Percentiles rank a stretch among this genome's conserved stretches.
Evolutionary conservation across 2,329 filamentous ascomycete genomes (phyloP).

Genomic region (Chaetomium strumarium): DNA sequence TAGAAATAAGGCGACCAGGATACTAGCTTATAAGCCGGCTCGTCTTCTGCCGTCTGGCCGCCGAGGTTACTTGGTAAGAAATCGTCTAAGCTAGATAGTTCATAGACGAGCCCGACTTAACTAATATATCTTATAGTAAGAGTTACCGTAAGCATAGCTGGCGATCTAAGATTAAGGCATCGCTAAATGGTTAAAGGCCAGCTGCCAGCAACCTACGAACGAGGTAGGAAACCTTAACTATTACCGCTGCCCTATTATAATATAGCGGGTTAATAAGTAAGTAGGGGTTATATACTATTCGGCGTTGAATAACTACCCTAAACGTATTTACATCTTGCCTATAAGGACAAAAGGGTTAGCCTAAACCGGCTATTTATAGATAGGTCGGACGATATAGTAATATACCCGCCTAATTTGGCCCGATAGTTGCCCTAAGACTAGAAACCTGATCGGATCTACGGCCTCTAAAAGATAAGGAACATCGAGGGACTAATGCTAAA

Average conservation of each 20-base stretch:
- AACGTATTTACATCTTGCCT: too few species aligned
- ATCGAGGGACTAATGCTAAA: not conserved
- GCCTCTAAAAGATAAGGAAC: not conserved
- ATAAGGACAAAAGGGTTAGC: not conserved
- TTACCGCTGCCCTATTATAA: not conserved
- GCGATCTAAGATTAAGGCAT: not conserved
- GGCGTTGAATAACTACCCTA: not conserved
- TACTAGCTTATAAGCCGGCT: not conserved
- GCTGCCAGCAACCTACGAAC: not conserved
- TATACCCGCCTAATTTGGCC: not conserved
- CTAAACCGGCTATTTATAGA: not conserved
- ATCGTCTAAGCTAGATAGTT: too few species aligned
- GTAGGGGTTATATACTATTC: not conserved
- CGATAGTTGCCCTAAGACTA: not conserved
- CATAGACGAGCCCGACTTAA: not conserved
- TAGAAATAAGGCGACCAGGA: not conserved
- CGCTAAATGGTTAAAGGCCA: not conserved
- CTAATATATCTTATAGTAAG: not conserved
- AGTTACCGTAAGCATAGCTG: not conserved
- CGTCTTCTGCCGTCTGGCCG: not conserved
- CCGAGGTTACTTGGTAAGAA: not conserved
- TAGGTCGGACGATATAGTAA: not conserved
- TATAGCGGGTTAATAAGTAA: not conserved
- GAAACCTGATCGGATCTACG: not conserved
- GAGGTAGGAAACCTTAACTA: not conserved